Conservation (phyloP, 305 asterid genomes). For the Striga hermonthica region DNA sequence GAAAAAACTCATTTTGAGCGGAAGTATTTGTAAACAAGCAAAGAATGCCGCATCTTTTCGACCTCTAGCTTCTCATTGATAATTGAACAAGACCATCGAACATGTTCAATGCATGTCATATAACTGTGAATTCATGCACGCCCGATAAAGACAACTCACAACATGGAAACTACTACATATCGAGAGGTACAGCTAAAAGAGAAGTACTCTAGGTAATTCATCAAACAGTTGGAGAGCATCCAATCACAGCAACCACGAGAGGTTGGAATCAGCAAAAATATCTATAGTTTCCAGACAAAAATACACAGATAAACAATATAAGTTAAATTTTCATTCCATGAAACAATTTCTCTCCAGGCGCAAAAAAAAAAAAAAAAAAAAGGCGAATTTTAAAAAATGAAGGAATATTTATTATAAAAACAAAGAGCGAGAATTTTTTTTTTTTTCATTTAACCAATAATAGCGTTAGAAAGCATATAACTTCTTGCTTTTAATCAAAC, state of each 20-base stretch:
- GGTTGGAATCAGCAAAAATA: constrained; percentile 2
- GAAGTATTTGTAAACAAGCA: too few relatives aligned
- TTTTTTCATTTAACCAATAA: neutral
- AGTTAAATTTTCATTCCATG: neutral
- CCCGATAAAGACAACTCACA: neutral
- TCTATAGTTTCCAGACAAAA: neutral
- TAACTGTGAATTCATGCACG: constrained; percentile 1
- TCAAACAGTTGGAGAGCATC: constrained; percentile 35
- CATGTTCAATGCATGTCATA: neutral
- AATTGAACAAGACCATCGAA: too few relatives aligned
- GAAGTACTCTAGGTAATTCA: constrained; percentile 28
- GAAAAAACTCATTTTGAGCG: too few relatives aligned
- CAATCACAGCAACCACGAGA: neutral
- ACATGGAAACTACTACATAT: neutral
- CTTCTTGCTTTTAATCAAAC: neutral
- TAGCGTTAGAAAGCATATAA: neutral
- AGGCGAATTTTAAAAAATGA: neutral
- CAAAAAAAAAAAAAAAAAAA: neutral
- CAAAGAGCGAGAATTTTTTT: neutral
- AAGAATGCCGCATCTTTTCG: too few relatives aligned
- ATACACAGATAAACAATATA: neutral
- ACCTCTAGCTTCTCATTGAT: too few relatives aligned
- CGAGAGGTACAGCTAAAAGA: neutral
- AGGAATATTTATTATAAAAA: neutral
- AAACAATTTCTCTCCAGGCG: neutral